phyloP scores from a whole-genome alignment of 2,329 filamentous ascomycete genomes.

The Dothideomycetes sp. region DNA sequence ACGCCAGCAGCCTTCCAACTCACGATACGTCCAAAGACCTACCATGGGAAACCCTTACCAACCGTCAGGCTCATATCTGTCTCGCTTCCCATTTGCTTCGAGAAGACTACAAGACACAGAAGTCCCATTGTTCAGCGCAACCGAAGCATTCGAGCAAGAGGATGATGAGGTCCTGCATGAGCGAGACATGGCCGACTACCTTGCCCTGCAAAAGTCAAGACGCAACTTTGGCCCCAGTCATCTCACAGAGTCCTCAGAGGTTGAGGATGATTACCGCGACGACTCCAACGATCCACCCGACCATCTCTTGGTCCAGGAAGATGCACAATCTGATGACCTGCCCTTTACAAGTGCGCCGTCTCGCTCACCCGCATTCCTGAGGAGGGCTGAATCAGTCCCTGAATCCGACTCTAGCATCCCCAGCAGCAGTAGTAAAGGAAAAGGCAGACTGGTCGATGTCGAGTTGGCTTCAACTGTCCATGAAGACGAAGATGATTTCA shows the following conservation, averaged over 20 bases:
- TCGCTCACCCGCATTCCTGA: slow-evolving; percentile 12
- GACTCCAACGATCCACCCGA: slow-evolving; percentile 8
- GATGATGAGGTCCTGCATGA: slow-evolving; percentile 88
- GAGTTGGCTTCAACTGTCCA: slow-evolving; percentile 59
- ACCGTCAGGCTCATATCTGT: slow-evolving; percentile 55
- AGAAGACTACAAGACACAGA: slow-evolving; percentile 55
- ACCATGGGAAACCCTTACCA: slow-evolving; percentile 69
- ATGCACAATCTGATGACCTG: neutral
- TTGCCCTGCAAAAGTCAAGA: slow-evolving; percentile 80
- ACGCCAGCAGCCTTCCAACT: slow-evolving; percentile 26
- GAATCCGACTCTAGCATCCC: slow-evolving; percentile 26
- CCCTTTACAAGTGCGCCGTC: neutral
- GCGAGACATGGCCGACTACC: slow-evolving; percentile 85
- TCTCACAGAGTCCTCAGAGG: slow-evolving; percentile 74
- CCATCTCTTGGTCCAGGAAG: neutral
- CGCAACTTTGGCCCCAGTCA: slow-evolving; percentile 77
- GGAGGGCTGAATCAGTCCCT: slow-evolving; percentile 28
- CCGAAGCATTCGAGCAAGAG: slow-evolving; percentile 84
- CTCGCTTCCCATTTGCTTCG: slow-evolving; percentile 68
- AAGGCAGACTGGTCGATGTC: slow-evolving; percentile 69
- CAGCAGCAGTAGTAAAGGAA: slow-evolving; percentile 34
- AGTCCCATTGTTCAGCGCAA: slow-evolving; percentile 85
- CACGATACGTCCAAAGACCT: slow-evolving; percentile 37
- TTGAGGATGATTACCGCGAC: slow-evolving; percentile 52
- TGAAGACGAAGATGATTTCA: slow-evolving; percentile 30